phyloP scores from a whole-genome alignment of 2,329 filamentous ascomycete species.

The Aureobasidium leucospermi region DNA sequence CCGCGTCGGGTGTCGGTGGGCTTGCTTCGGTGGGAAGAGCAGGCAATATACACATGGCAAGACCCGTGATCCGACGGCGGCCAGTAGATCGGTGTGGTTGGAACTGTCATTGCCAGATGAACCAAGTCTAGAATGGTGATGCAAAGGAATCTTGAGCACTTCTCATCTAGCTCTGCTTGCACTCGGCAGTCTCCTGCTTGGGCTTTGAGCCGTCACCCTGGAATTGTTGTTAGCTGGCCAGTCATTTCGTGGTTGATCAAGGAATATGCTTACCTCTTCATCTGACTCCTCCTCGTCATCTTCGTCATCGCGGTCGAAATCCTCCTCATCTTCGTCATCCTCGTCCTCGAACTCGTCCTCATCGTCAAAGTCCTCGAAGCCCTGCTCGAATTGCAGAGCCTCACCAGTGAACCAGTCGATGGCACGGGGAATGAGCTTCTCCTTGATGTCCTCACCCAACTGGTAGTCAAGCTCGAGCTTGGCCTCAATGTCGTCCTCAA shows the following conservation, averaged over 20 bases:
- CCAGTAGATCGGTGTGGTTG: background rate
- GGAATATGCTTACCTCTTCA: constrained; percentile 37
- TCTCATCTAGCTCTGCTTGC: constrained; percentile 72
- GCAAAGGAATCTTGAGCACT: background rate
- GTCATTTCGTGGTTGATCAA: background rate
- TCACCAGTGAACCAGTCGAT: constrained; percentile 99
- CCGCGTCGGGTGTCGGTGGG: background rate
- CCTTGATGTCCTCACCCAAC: constrained; percentile 98
- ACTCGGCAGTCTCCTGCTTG: constrained; percentile 90
- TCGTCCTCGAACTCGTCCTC: constrained; percentile 84
- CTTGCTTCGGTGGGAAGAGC: background rate
- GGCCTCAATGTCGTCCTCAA: constrained; percentile 88
- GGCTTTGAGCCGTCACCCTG: constrained; percentile 84
- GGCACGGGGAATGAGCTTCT: constrained; percentile 96
- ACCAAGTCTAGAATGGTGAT: constrained; percentile 10
- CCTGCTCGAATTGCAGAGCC: constrained; percentile 90
- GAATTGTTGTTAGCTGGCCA: background rate
- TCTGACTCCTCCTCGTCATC: constrained; percentile 55
- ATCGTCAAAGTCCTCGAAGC: constrained; percentile 77
- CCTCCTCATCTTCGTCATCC: constrained; percentile 84
- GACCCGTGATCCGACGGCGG: constrained; percentile 6
- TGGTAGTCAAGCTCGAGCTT: constrained; percentile 97
- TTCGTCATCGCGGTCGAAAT: constrained; percentile 73
- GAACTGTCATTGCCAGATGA: background rate
- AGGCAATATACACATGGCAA: constrained; percentile 15